Evolutionary conservation across 2,329 filamentous ascomycete species (phyloP).

Genomic region (Neoascochyta sp.): DNA sequence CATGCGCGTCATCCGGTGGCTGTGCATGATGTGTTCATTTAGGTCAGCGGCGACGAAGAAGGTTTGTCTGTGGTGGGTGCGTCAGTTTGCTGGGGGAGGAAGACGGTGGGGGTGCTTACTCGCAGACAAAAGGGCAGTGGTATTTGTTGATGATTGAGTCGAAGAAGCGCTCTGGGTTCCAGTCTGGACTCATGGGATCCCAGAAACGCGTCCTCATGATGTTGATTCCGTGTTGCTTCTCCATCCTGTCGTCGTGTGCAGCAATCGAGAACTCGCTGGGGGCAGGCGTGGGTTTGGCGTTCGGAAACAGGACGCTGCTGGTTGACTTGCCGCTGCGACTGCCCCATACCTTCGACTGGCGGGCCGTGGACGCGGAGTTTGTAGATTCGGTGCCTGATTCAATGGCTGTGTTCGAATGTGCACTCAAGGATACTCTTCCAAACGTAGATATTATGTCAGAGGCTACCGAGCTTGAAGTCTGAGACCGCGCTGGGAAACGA

Average conservation of each 20-base stretch:
- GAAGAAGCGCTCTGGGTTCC: conserved; percentile 49
- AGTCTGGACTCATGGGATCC: conserved; percentile 50
- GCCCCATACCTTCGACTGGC: conserved; percentile 21
- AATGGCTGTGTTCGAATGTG: conserved; percentile 8
- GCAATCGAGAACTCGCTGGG: conserved; percentile 29
- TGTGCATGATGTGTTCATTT: conserved; percentile 34
- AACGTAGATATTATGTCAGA: conserved; percentile 11
- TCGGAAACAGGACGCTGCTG: conserved; percentile 35
- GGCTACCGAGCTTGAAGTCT: neutral
- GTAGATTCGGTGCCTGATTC: conserved; percentile 6
- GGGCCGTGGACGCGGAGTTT: conserved; percentile 4
- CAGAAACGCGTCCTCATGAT: conserved; percentile 42
- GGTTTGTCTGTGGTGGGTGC: conserved; percentile 15
- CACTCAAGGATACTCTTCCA: conserved; percentile 14
- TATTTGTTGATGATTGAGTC: conserved; percentile 45
- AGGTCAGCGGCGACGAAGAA: conserved; percentile 30
- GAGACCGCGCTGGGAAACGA: conserved; percentile 14
- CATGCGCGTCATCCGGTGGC: conserved; percentile 35
- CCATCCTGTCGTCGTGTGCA: conserved; percentile 24
- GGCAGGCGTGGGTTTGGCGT: conserved; percentile 28
- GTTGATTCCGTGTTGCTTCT: conserved; percentile 33
- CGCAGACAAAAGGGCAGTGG: conserved; percentile 56
- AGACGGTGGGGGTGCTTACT: conserved; percentile 36
- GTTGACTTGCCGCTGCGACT: conserved; percentile 16
- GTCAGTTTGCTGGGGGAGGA: conserved; percentile 1